Percentiles rank a stretch among this genome's conserved stretches.
Conservation (phyloP, 2,329 filamentous ascomycete species). For the Alternaria incomplexa region DNA sequence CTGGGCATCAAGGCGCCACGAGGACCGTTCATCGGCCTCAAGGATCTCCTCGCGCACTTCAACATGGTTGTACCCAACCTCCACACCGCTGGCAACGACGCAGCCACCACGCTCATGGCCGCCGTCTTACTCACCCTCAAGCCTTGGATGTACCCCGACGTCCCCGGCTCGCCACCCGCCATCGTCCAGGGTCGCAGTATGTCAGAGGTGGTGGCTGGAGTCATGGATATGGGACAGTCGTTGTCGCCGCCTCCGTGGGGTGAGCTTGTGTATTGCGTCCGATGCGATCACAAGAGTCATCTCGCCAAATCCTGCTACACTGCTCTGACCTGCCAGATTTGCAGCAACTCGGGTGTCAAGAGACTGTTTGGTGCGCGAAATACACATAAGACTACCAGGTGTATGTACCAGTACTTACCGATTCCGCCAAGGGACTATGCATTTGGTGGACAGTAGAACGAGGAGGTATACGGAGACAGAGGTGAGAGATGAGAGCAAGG, state of each 20-base stretch:
- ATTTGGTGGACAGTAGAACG: background rate
- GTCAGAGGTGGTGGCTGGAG: background rate
- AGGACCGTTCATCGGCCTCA: constrained; percentile 15
- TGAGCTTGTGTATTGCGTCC: constrained; percentile 1
- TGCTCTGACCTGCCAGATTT: constrained; percentile 4
- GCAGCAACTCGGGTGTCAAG: background rate
- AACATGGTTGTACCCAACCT: constrained; percentile 12
- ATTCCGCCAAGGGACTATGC: background rate
- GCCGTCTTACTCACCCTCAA: constrained; percentile 15
- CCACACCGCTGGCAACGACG: constrained; percentile 24
- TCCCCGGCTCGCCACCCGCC: background rate
- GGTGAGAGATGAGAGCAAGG: background rate
- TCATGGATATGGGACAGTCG: background rate
- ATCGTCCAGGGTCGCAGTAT: background rate
- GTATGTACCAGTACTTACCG: constrained; percentile 2
- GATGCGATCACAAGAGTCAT: constrained; percentile 17
- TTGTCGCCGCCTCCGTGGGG: constrained; percentile 12
- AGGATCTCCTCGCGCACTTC: constrained; percentile 17
- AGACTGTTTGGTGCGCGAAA: background rate
- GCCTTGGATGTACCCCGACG: constrained; percentile 5
- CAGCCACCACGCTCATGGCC: constrained; percentile 17
- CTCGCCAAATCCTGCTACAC: constrained; percentile 4
- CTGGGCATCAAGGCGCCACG: constrained; percentile 3
- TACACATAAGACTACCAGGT: constrained; percentile 10
- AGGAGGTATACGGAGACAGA: background rate